Percentiles rank a stretch among this genome's conserved stretches.
Conservation (phyloP, 192 early-diverging fungal species). For the Coemansia sp. region DNA sequence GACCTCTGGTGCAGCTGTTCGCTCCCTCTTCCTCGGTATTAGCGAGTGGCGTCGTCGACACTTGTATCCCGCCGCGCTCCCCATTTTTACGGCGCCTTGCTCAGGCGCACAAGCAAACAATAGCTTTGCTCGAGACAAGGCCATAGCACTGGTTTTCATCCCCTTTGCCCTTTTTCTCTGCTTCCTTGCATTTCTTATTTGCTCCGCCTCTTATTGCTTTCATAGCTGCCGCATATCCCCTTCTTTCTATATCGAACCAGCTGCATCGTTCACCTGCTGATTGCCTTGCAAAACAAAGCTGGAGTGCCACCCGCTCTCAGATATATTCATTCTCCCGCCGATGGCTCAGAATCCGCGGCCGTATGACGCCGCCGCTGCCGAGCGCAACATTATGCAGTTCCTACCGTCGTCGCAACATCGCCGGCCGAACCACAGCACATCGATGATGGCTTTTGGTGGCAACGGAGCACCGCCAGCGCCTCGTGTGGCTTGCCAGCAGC, state of each 20-base stretch:
- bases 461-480: not conserved
- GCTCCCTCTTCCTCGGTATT: not conserved
- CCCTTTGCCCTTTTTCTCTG: not conserved
- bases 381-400: slow-evolving; percentile 11
- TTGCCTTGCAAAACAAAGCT: not conserved
- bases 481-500: not conserved
- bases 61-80: not conserved
- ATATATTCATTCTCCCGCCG: not conserved
- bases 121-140: not conserved
- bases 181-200: slow-evolving; percentile 1
- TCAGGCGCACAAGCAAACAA: not conserved
- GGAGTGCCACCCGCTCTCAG: not conserved
- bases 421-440: not conserved
- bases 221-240: not conserved
- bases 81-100: not conserved
- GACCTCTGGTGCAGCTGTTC: not conserved
- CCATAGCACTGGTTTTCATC: not conserved
- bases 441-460: not conserved
- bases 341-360: slow-evolving; percentile 26
- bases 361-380: slow-evolving; percentile 14
- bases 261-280: not conserved
- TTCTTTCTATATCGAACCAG: slow-evolving; percentile 1
- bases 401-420: slow-evolving; percentile 6
- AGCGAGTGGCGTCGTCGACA: not conserved
- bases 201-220: not conserved